Evolutionary conservation across 495 filamentous ascomycete species (phyloP).

Genomic region (Margaritispora aquatica): DNA sequence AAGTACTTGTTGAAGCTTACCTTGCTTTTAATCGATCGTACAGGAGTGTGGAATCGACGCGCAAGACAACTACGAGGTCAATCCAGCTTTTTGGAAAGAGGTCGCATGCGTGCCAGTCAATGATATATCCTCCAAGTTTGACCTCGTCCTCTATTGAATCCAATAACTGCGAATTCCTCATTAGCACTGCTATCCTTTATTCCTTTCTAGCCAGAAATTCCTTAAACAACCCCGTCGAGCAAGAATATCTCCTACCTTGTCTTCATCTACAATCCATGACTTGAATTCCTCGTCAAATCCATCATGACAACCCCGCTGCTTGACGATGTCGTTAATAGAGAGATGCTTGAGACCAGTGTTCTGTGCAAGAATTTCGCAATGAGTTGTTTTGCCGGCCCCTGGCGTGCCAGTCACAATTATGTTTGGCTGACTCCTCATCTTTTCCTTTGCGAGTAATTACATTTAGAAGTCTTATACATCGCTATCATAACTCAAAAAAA

Average conservation of each 20-base stretch:
- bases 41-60: slow-evolving; percentile 68
- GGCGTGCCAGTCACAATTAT: slow-evolving; percentile 94
- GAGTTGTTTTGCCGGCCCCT: slow-evolving; percentile 89
- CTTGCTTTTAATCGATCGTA: slow-evolving; percentile 79
- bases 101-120: slow-evolving; percentile 99
- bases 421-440: slow-evolving; percentile 55
- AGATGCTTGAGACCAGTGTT: slow-evolving; percentile 73
- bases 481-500: not conserved
- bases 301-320: slow-evolving; percentile 75
- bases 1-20: slow-evolving; percentile 42
- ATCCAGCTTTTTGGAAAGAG: slow-evolving; percentile 91
- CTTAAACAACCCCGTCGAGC: not conserved
- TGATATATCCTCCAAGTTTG: slow-evolving; percentile 74
- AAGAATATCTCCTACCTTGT: slow-evolving; percentile 56
- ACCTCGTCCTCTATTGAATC: slow-evolving; percentile 84
- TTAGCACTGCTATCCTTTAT: not conserved
- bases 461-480: too few species aligned
- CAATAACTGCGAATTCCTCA: slow-evolving; percentile 54
- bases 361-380: slow-evolving; percentile 72
- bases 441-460: slow-evolving; percentile 29
- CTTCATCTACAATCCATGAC: slow-evolving; percentile 94
- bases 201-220: not conserved
- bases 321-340: slow-evolving; percentile 84
- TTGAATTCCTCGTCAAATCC: slow-evolving; percentile 77
- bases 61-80: slow-evolving; percentile 88